These are phyloP conservation scores for Abrus pulchellus DNA, from an alignment of 306 rosid species.

Conservation along the genomic window DNA sequence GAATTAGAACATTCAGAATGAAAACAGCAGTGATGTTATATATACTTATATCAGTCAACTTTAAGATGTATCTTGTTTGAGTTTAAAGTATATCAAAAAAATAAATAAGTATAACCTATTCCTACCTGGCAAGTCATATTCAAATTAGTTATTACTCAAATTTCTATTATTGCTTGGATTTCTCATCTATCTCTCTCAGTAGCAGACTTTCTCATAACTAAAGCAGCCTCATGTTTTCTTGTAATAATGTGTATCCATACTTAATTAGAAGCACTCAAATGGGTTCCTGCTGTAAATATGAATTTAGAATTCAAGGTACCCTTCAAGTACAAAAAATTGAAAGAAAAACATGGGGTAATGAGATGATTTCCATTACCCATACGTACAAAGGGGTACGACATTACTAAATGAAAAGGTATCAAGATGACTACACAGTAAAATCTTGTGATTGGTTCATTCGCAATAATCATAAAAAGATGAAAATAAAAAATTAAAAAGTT, in stretches of 20 bases:
- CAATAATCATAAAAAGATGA: background rate
- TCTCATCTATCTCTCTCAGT: background rate
- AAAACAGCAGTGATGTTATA: background rate
- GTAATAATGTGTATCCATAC: background rate
- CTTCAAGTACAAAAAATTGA: background rate
- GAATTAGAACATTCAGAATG: conserved; percentile 19
- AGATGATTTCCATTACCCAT: too few relatives aligned
- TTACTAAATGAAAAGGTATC: background rate
- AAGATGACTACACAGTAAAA: background rate
- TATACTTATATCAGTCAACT: background rate
- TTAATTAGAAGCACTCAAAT: background rate
- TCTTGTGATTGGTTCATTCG: background rate
- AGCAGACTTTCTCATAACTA: too few relatives aligned
- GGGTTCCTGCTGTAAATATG: background rate
- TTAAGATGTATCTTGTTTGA: background rate
- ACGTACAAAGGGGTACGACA: background rate
- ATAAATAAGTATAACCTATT: background rate
- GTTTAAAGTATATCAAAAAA: background rate
- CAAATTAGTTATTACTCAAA: conserved; percentile 5
- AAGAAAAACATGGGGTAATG: background rate
- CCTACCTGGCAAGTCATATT: conserved; percentile 11
- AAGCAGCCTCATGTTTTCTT: background rate
- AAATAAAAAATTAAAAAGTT: too few relatives aligned
- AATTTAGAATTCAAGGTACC: background rate
- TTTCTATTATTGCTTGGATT: conserved; percentile 1